phyloP scores from a whole-genome alignment of 768 basidiomycete genomes.

The Lactarius deliciosus region DNA sequence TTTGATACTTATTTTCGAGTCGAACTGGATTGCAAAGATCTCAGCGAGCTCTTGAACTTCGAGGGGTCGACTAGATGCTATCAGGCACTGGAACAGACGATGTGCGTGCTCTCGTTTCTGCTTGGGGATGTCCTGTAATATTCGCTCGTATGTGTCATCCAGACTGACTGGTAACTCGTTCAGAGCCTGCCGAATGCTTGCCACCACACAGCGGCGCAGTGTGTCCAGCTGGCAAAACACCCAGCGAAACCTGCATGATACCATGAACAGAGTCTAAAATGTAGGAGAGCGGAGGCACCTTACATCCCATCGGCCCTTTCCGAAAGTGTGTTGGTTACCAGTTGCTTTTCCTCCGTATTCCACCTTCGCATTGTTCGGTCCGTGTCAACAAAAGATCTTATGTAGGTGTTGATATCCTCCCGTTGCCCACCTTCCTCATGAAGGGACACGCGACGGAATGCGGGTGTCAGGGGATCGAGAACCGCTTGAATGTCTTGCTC shows the following conservation, averaged over 20 bases:
- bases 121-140: constrained; percentile 1
- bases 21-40: constrained; percentile 4
- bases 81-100: not conserved
- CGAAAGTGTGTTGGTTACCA: not conserved
- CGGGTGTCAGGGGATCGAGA: not conserved
- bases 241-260: constrained; percentile 11
- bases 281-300: not conserved
- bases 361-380: constrained; percentile 4
- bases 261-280: not conserved
- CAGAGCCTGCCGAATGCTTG: not conserved
- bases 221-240: constrained; percentile 6
- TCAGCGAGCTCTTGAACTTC: constrained; percentile 10
- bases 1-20: not conserved
- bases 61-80: not conserved
- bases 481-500: not conserved
- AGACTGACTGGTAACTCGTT: not conserved
- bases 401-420: constrained; percentile 2
- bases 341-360: constrained; percentile 3
- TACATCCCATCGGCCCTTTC: constrained; percentile 5
- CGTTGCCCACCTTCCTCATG: constrained; percentile 12
- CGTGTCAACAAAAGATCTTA: not conserved
- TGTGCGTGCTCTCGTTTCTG: not conserved
- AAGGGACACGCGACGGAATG: not conserved
- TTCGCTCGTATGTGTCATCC: constrained; percentile 1
- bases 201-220: not conserved